Conservation (phyloP, 2,329 filamentous ascomycete genomes). For the Ophiosphaerella narmari region DNA sequence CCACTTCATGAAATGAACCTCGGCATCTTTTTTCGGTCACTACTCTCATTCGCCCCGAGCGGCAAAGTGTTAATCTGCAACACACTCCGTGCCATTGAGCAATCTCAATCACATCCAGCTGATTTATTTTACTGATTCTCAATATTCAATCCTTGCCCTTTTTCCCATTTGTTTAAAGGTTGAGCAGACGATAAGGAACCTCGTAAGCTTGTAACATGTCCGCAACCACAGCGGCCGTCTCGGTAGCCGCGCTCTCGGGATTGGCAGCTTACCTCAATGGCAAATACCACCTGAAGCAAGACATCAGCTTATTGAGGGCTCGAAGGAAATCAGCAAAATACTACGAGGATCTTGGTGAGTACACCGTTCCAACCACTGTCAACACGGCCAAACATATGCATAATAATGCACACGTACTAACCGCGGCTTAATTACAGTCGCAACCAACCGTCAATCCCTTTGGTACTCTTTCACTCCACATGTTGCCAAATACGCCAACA, state of each 20-base stretch:
- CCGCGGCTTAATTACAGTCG: slow-evolving; percentile 32
- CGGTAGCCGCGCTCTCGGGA: slow-evolving; percentile 34
- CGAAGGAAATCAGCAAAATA: slow-evolving; percentile 45
- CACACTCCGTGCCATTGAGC: too few relatives aligned
- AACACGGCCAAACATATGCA: background rate
- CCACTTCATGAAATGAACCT: background rate
- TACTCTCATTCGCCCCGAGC: too few relatives aligned
- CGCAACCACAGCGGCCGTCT: background rate
- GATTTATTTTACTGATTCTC: too few relatives aligned
- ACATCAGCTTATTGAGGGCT: slow-evolving; percentile 55
- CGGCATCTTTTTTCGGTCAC: slow-evolving; percentile 3
- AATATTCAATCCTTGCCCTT: background rate
- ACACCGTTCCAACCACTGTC: background rate
- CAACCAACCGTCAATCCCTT: slow-evolving; percentile 43
- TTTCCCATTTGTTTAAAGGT: background rate
- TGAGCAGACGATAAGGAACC: background rate
- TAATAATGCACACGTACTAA: background rate
- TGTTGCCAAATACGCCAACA: slow-evolving; percentile 44
- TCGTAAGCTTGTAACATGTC: background rate
- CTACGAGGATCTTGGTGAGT: slow-evolving; percentile 36
- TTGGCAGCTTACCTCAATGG: slow-evolving; percentile 67
- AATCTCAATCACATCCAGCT: too few relatives aligned
- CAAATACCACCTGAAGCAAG: slow-evolving; percentile 68
- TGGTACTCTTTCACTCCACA: slow-evolving; percentile 37
- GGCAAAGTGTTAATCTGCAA: too few relatives aligned